phyloP scores from a whole-genome alignment of 805 yeast species.

The Kodamaea sagamina region DNA sequence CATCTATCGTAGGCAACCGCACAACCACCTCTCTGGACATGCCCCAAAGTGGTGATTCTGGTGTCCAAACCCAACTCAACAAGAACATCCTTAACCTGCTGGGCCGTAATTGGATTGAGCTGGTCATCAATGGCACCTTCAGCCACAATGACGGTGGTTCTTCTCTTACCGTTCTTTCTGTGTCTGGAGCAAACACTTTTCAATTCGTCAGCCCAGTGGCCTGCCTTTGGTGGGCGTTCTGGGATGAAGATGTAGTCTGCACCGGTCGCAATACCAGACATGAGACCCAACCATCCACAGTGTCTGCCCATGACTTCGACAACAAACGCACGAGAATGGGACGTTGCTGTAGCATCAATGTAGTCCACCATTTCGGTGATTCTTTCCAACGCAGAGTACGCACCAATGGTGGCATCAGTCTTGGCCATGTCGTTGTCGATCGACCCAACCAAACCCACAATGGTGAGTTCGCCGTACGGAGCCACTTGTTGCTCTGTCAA shows the following conservation, averaged over 20 bases:
- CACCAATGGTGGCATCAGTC: slow-evolving; percentile 83
- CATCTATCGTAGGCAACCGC: slow-evolving; percentile 75
- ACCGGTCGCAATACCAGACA: slow-evolving; percentile 79
- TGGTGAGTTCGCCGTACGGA: slow-evolving; percentile 58
- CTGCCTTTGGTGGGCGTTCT: slow-evolving; percentile 67
- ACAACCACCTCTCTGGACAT: slow-evolving; percentile 82
- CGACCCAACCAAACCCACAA: slow-evolving; percentile 79
- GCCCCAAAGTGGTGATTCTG: slow-evolving; percentile 75
- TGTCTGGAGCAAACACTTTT: slow-evolving; percentile 63
- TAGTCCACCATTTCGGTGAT: slow-evolving; percentile 76
- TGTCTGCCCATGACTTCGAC: slow-evolving; percentile 90
- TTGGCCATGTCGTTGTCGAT: slow-evolving; percentile 83
- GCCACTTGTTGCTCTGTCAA: slow-evolving; percentile 49
- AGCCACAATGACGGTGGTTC: slow-evolving; percentile 78
- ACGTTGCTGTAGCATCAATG: slow-evolving; percentile 80
- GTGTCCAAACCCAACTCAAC: slow-evolving; percentile 74
- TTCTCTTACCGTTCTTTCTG: slow-evolving; percentile 70
- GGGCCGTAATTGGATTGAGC: slow-evolving; percentile 64
- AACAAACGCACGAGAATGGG: slow-evolving; percentile 81
- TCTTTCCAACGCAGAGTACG: slow-evolving; percentile 74
- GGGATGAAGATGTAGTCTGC: slow-evolving; percentile 83
- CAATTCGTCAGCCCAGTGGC: slow-evolving; percentile 69
- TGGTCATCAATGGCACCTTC: slow-evolving; percentile 80
- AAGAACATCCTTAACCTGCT: slow-evolving; percentile 64
- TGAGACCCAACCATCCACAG: slow-evolving; percentile 84